Evolutionary conservation across 106 monocot species (phyloP).

Genomic region (Vanilla planifolia): DNA sequence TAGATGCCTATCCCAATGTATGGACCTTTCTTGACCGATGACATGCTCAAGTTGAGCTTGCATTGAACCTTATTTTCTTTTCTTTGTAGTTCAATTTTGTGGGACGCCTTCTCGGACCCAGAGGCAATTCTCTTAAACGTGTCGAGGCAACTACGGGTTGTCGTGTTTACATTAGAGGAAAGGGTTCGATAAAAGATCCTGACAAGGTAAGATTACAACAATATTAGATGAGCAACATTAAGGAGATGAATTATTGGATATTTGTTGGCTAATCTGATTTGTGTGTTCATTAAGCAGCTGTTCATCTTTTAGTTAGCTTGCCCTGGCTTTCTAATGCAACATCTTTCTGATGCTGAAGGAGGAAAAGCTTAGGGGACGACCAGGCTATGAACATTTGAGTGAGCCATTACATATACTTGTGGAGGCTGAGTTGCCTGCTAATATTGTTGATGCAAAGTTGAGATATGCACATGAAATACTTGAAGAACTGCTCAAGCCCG

Average conservation of each 20-base stretch:
- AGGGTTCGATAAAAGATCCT: slow-evolving; percentile 94
- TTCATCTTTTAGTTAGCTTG: too few relatives aligned
- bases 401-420: slow-evolving; percentile 59
- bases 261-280: too few relatives aligned
- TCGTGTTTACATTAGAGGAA: slow-evolving; percentile 94
- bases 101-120: slow-evolving; percentile 88
- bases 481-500: slow-evolving; percentile 64
- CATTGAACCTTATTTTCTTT: background rate
- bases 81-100: slow-evolving; percentile 92
- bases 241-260: too few relatives aligned
- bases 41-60: slow-evolving; percentile 1
- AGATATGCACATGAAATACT: slow-evolving; percentile 60
- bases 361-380: slow-evolving; percentile 58
- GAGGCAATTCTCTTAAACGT: slow-evolving; percentile 90
- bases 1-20: slow-evolving; percentile 85
- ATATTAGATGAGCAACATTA: background rate
- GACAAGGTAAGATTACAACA: slow-evolving; percentile 93
- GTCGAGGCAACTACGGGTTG: slow-evolving; percentile 92
- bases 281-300: too few relatives aligned
- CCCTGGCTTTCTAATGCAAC: background rate
- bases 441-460: slow-evolving; percentile 53
- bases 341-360: slow-evolving; percentile 27
- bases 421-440: slow-evolving; percentile 64
- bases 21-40: background rate
- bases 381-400: slow-evolving; percentile 62